Conservation (phyloP, 163 green algal genomes). For the Botryococcus braunii region DNA sequence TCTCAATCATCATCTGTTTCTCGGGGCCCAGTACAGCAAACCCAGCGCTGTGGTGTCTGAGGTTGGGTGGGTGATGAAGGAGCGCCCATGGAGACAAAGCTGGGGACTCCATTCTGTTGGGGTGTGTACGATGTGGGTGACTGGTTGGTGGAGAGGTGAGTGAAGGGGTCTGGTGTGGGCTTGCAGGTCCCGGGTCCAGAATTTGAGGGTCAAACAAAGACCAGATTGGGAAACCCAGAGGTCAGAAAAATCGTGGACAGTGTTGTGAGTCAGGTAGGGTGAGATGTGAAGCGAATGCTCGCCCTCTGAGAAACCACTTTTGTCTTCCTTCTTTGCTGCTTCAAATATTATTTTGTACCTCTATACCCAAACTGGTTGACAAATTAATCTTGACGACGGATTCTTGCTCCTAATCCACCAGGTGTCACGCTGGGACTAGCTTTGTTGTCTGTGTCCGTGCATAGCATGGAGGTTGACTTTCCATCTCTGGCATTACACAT, state of each 20-base stretch:
- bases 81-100: too few relatives aligned
- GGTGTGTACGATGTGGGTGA: too few relatives aligned
- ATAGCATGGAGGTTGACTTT: too few relatives aligned
- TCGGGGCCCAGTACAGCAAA: neutral
- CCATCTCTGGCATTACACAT: too few relatives aligned
- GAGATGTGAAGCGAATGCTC: neutral
- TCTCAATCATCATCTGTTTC: neutral
- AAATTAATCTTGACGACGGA: too few relatives aligned
- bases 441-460: too few relatives aligned
- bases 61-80: too few relatives aligned
- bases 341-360: conserved; percentile 1
- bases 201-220: conserved; percentile 99
- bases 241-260: conserved; percentile 60
- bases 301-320: neutral
- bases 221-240: conserved; percentile 88
- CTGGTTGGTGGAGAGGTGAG: too few relatives aligned
- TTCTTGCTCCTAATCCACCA: too few relatives aligned
- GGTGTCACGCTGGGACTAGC: too few relatives aligned
- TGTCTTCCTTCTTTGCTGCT: neutral
- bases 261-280: conserved; percentile 32
- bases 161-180: neutral
- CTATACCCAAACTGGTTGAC: too few relatives aligned
- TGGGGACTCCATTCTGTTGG: too few relatives aligned
- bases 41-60: neutral
- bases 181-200: conserved; percentile 74